These are phyloP conservation scores for Botryotinia narcissicola DNA, from an alignment of 2,329 filamentous ascomycete genomes.

Conservation along the genomic window DNA sequence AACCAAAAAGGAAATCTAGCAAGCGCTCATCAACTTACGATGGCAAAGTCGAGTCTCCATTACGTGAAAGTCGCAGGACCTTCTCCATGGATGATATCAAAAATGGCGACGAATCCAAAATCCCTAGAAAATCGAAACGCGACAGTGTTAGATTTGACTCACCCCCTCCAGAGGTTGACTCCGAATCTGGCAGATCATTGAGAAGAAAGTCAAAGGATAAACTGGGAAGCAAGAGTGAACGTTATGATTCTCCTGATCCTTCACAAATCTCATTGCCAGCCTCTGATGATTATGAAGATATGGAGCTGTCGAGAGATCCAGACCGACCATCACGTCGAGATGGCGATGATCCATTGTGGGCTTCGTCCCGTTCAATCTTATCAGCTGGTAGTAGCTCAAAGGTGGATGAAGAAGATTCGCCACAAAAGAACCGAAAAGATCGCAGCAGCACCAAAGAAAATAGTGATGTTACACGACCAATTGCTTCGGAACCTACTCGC, in stretches of 20 bases:
- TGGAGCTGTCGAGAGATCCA: conserved; percentile 38
- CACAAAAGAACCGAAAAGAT: conserved; percentile 36
- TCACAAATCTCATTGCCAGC: conserved; percentile 35
- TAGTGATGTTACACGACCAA: conserved; percentile 48
- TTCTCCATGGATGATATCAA: conserved; percentile 37
- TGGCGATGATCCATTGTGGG: conserved; percentile 43
- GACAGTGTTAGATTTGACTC: conserved; percentile 36
- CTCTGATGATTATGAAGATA: conserved; percentile 36
- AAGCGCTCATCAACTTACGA: conserved; percentile 38
- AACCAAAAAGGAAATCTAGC: conserved; percentile 34
- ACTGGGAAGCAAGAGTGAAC: conserved; percentile 29
- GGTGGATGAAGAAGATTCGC: conserved; percentile 36
- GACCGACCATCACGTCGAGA: conserved; percentile 37
- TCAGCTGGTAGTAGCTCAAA: conserved; percentile 41
- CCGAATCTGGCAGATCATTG: conserved; percentile 29
- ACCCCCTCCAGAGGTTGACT: conserved; percentile 22
- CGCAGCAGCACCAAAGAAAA: conserved; percentile 46
- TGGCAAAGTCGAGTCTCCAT: conserved; percentile 38
- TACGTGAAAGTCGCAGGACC: conserved; percentile 31
- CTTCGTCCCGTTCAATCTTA: conserved; percentile 49
- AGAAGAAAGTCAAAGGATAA: conserved; percentile 33
- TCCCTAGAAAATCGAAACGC: conserved; percentile 42
- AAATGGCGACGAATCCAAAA: conserved; percentile 37
- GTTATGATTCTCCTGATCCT: conserved; percentile 36
- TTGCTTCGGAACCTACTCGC: conserved; percentile 44